Evolutionary conservation across 768 basidiomycete genomes (phyloP).

Genomic region (Hericium erinaceus): DNA sequence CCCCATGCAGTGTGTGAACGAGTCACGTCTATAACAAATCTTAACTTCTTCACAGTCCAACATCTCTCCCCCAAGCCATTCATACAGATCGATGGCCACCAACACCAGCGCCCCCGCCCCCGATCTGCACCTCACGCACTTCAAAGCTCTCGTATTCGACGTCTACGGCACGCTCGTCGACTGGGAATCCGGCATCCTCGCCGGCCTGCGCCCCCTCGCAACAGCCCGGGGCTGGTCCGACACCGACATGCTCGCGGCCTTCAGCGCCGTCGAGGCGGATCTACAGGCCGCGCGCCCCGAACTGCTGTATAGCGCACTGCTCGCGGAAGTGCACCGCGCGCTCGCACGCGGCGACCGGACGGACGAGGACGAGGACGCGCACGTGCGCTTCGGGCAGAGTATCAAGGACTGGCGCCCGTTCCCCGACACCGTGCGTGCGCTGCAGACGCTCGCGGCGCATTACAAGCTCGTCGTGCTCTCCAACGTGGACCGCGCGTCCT

Average conservation of each 20-base stretch:
- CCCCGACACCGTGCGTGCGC: conserved; percentile 53
- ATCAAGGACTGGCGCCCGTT: conserved; percentile 55
- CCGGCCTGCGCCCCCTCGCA: conserved; percentile 4
- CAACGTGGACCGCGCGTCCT: conserved; percentile 63
- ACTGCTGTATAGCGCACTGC: conserved; percentile 52
- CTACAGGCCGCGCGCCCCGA: conserved; percentile 49
- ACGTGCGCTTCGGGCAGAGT: background rate
- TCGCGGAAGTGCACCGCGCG: conserved; percentile 30
- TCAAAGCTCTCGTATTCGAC: conserved; percentile 56
- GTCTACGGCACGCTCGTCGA: conserved; percentile 72
- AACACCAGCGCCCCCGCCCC: background rate
- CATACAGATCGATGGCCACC: background rate
- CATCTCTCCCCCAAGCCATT: too few relatives aligned
- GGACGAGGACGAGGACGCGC: background rate
- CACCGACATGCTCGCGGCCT: conserved; percentile 34
- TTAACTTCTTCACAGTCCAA: too few relatives aligned
- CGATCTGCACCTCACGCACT: conserved; percentile 2
- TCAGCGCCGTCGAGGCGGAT: conserved; percentile 42
- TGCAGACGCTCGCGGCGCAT: conserved; percentile 47
- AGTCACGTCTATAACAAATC: too few relatives aligned
- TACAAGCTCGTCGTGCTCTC: conserved; percentile 69
- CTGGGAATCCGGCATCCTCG: conserved; percentile 65
- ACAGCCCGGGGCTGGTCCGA: background rate
- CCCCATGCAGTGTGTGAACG: too few relatives aligned
- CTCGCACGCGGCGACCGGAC: conserved; percentile 10